Conservation (phyloP, 768 basidiomycete genomes). For the Mycena filopes region DNA sequence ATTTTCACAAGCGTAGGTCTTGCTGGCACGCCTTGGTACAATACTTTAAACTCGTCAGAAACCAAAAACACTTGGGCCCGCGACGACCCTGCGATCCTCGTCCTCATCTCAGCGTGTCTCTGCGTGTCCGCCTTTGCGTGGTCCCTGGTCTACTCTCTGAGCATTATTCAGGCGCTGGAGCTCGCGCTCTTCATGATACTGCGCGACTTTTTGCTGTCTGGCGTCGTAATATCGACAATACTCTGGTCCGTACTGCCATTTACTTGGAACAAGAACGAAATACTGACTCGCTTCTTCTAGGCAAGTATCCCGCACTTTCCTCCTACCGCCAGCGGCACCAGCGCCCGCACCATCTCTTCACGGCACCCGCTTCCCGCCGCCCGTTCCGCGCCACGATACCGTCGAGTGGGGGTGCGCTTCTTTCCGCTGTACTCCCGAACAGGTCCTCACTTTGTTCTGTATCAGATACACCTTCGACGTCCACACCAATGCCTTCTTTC, state of each 20-base stretch:
- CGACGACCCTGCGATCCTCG: constrained; percentile 95
- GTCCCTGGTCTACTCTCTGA: constrained; percentile 84
- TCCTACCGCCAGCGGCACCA: constrained; percentile 24
- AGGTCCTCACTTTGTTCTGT: constrained; percentile 60
- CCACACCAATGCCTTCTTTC: constrained; percentile 96
- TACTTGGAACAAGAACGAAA: too few relatives aligned
- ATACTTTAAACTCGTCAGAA: constrained; percentile 56
- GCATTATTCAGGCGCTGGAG: constrained; percentile 62
- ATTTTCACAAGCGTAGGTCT: constrained; percentile 92
- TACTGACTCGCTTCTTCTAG: constrained; percentile 4
- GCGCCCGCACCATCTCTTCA: constrained; percentile 49
- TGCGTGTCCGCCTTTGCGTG: constrained; percentile 84
- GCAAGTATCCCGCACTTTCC: constrained; percentile 34
- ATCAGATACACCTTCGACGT: constrained; percentile 95
- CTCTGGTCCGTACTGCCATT: constrained; percentile 72
- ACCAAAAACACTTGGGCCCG: constrained; percentile 99
- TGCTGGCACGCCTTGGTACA: neutral
- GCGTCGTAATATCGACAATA: constrained; percentile 77
- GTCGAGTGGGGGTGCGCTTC: constrained; percentile 36
- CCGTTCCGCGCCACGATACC: constrained; percentile 50
- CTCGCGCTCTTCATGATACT: constrained; percentile 86
- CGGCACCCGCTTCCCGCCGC: constrained; percentile 74
- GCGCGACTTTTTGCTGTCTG: constrained; percentile 87
- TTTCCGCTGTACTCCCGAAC: too few relatives aligned
- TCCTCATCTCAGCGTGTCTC: constrained; percentile 85